Evolutionary conservation across 495 filamentous ascomycete genomes (phyloP).

Genomic region (Opeltia flavorubescens): DNA sequence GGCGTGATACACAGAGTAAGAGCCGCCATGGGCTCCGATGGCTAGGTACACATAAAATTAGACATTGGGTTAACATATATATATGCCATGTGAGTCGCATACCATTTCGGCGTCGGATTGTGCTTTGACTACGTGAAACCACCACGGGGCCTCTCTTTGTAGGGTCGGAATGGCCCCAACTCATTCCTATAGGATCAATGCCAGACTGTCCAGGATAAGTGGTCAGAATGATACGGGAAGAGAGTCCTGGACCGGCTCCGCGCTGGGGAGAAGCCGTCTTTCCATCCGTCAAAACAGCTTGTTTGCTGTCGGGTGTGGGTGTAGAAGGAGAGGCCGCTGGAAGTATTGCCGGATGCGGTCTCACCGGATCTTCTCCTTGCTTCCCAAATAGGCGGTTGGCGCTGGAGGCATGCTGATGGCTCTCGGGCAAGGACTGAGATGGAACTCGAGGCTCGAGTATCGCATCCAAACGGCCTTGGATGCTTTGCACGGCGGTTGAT

Average conservation of each 20-base stretch:
- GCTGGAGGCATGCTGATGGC: not conserved
- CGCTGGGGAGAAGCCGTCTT: conserved; percentile 4
- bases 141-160: conserved; percentile 73
- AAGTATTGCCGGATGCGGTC: not conserved
- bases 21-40: conserved; percentile 80
- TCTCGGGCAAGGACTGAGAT: conserved; percentile 26
- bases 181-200: conserved; percentile 75
- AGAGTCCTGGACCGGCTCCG: conserved; percentile 15
- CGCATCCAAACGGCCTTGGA: conserved; percentile 50
- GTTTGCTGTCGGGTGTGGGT: not conserved
- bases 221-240: conserved; percentile 60
- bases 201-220: conserved; percentile 91
- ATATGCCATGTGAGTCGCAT: conserved; percentile 19
- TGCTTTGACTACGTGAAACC: conserved; percentile 60
- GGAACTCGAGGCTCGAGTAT: conserved; percentile 42
- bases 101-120: conserved; percentile 79
- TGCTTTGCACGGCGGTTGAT: conserved; percentile 45
- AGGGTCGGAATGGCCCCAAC: conserved; percentile 75
- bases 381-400: not conserved
- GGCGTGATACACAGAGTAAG: conserved; percentile 95
- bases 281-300: not conserved
- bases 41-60: conserved; percentile 21
- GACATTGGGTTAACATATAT: conserved; percentile 10
- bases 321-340: not conserved
- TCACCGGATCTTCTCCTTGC: not conserved